Conservation (phyloP, 805 yeast species). For the Spathaspora gorwiae region DNA sequence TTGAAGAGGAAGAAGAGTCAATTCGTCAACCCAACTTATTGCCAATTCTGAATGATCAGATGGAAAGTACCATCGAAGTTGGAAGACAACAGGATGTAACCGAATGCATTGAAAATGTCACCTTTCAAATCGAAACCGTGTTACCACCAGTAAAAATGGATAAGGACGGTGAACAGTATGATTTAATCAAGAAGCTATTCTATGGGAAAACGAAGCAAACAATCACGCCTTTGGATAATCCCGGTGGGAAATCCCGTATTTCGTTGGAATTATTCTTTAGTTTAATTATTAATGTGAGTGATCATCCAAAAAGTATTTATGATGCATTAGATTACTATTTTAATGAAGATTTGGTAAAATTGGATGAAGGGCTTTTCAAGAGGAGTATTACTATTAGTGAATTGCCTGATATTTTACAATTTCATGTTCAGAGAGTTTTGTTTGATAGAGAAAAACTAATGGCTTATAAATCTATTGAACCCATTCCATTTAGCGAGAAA, state of each 20-base stretch:
- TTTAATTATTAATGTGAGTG: slow-evolving; percentile 79
- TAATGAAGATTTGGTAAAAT: slow-evolving; percentile 61
- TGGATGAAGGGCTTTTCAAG: slow-evolving; percentile 70
- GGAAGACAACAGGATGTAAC: slow-evolving; percentile 97
- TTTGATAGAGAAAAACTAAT: slow-evolving; percentile 69
- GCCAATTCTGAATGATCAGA: slow-evolving; percentile 53
- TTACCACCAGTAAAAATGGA: slow-evolving; percentile 63
- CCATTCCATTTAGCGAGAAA: slow-evolving; percentile 72
- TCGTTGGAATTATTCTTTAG: slow-evolving; percentile 72
- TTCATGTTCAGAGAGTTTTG: slow-evolving; percentile 91
- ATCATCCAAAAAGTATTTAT: slow-evolving; percentile 82
- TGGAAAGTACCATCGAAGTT: slow-evolving; percentile 69
- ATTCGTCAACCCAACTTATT: slow-evolving; percentile 14
- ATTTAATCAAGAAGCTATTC: slow-evolving; percentile 72
- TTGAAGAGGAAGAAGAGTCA: not conserved
- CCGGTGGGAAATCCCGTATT: slow-evolving; percentile 22
- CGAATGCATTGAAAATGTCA: slow-evolving; percentile 91
- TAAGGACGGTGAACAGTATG: slow-evolving; percentile 71
- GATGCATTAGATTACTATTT: slow-evolving; percentile 87
- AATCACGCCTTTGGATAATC: slow-evolving; percentile 46
- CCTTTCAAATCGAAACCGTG: slow-evolving; percentile 87
- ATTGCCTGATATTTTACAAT: slow-evolving; percentile 78
- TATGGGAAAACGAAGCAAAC: slow-evolving; percentile 83
- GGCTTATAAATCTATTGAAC: slow-evolving; percentile 79
- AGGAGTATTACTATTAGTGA: slow-evolving; percentile 67